Base-by-base conservation (phyloP, 78 protist genomes). In the Protostelium mycophagum region DNA sequence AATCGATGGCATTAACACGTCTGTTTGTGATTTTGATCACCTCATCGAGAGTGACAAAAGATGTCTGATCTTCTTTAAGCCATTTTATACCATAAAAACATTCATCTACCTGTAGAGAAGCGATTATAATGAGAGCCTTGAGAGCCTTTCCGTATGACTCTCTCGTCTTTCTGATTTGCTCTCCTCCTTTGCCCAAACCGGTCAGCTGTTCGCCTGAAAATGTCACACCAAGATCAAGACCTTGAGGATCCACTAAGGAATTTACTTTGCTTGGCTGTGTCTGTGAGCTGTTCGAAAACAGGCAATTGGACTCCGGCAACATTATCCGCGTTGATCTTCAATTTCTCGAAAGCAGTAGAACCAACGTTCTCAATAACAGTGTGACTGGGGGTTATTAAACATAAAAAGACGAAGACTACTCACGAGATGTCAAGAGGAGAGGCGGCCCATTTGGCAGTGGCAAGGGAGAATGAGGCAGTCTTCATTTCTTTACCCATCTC, bases 1-100 rank as follows among this genome's bases (percentile, higher is more conserved):
- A 93, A 94, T 99, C 99, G 83, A 99, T 93, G 28, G 99, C 99
- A 83, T 99, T 99, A 35, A 99, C 99, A 35, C 99, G 97, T 34
- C 99, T 97, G 91, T 98, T 98, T 35, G 99, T 98, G 88, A 97
- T 89, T 90, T 98, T 98, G 95, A 98, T 97, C 36, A 97, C 99
- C 73, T 94, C 97, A 84, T 99, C 99, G 84, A 99, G 96, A 35
- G 98, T 96, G 28, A 97, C 35, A 90, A 98, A 99, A 35, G 99
- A 92, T 0, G 99, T 98, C 91, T 96, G 95, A 1, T 37, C 5
- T 37, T 37, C 0, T 0, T 1, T 16, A 10, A 5, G 28, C 35
- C 36, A 34, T 1, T 90, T n/a, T 84, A 28, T 36, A 16, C 37
- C n/a, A 29, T 37, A 0, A 28, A 29, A 29, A 1, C 23, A 29